Evolutionary conservation across 768 basidiomycete species (phyloP).

Genomic region (Leccinellum albellum): DNA sequence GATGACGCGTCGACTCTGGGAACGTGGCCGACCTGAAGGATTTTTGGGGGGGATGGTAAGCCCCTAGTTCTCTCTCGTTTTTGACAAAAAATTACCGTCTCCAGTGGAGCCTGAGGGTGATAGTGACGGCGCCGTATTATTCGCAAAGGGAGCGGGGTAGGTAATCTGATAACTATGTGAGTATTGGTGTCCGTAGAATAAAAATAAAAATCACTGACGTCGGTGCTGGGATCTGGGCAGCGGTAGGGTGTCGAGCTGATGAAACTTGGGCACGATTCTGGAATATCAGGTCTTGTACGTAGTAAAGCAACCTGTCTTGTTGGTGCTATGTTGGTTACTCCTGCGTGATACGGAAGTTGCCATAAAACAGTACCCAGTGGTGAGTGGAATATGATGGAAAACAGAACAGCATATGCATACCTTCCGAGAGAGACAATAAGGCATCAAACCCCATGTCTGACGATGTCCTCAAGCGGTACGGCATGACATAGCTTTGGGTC

Average conservation of each 20-base stretch:
- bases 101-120: too few relatives aligned
- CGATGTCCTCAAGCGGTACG: neutral
- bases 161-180: too few relatives aligned
- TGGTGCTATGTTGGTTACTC: neutral
- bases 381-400: neutral
- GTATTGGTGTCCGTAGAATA: too few relatives aligned
- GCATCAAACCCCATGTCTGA: neutral
- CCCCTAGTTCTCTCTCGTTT: neutral
- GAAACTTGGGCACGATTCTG: neutral
- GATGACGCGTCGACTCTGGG: neutral
- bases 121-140: too few relatives aligned
- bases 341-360: neutral
- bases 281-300: too few relatives aligned
- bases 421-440: neutral
- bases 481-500: neutral
- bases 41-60: neutral
- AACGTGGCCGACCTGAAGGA: neutral
- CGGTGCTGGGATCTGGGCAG: neutral
- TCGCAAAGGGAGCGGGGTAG: too few relatives aligned
- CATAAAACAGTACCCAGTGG: neutral
- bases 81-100: too few relatives aligned
- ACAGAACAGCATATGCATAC: neutral
- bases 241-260: neutral
- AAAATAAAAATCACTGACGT: too few relatives aligned
- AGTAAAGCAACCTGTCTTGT: neutral